Percentiles rank a stretch among this genome's conserved stretches.
phyloP scores from a whole-genome alignment of 306 rosid species.

The Crataegus laevigata region DNA sequence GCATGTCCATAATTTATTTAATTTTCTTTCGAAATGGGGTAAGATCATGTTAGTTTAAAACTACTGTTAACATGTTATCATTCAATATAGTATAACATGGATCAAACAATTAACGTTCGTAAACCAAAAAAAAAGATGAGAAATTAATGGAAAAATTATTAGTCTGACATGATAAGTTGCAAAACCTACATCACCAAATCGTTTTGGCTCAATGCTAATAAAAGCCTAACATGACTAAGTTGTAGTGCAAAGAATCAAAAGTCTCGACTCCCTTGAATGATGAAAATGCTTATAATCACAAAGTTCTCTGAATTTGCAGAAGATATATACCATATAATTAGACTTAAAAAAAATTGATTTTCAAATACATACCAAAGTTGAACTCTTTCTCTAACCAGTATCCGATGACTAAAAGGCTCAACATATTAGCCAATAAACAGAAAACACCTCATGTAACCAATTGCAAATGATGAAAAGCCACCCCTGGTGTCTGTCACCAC shows the following conservation, averaged over 20 bases:
- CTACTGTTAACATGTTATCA: no score
- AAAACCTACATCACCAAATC: no score
- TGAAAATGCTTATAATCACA: neutral
- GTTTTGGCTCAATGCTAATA: no score
- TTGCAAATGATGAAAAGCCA: constrained; percentile 86
- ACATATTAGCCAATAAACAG: constrained; percentile 77
- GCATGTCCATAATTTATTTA: no score
- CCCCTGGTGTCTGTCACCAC: constrained; percentile 61
- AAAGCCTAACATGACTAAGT: neutral
- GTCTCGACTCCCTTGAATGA: neutral
- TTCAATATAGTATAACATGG: no score
- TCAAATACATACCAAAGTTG: constrained; percentile 61
- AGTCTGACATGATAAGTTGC: no score
- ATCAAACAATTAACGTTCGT: no score
- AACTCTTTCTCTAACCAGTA: constrained; percentile 95
- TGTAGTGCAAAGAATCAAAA: neutral
- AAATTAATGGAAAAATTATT: no score
- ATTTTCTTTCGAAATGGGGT: no score
- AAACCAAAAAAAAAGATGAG: no score
- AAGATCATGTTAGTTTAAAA: no score
- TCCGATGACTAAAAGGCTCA: constrained; percentile 82
- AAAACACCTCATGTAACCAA: constrained; percentile 96
- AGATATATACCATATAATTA: neutral
- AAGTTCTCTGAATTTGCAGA: neutral
- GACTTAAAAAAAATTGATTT: neutral